Percentiles rank a stretch among this genome's conserved stretches.
Conservation (phyloP, 2,329 filamentous ascomycete species). For the Hypoxylon rubiginosum region DNA sequence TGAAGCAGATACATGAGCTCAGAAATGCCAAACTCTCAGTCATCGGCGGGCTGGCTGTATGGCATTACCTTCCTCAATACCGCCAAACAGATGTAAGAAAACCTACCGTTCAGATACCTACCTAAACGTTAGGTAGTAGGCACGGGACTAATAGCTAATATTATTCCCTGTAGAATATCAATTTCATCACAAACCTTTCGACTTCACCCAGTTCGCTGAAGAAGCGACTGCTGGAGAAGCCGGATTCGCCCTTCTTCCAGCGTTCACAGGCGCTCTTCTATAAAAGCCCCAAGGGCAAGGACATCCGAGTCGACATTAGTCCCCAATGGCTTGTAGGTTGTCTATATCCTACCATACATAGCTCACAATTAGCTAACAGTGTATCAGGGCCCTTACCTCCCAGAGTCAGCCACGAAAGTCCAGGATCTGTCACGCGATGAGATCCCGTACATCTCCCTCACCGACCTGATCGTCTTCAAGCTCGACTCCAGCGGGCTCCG, state of each 20-base stretch:
- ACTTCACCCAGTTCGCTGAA: conserved; percentile 42
- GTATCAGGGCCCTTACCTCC: conserved; percentile 43
- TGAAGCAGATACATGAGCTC: conserved; percentile 48
- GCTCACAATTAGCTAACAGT: conserved; percentile 6
- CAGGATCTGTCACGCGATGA: conserved; percentile 40
- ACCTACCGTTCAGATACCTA: neutral
- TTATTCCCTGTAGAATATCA: conserved; percentile 43
- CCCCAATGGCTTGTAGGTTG: conserved; percentile 46
- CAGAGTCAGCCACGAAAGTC: conserved; percentile 38
- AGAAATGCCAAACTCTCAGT: conserved; percentile 42
- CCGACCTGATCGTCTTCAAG: conserved; percentile 47
- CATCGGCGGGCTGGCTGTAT: conserved; percentile 46
- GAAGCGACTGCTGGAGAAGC: conserved; percentile 42
- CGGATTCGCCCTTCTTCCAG: conserved; percentile 44
- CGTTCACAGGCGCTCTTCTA: conserved; percentile 43
- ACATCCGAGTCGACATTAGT: conserved; percentile 45
- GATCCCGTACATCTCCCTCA: conserved; percentile 46
- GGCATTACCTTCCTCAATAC: conserved; percentile 46
- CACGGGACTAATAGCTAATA: conserved; percentile 25
- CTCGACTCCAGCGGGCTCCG: conserved; percentile 43
- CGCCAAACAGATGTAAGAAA: conserved; percentile 44
- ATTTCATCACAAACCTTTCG: conserved; percentile 46
- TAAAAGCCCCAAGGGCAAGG: conserved; percentile 33
- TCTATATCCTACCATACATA: neutral
- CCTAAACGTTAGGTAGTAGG: neutral